These are phyloP conservation scores for Globisporangium paroecandrum DNA, from an alignment of 352 stramenopile genomes.

Conservation along the genomic window DNA sequence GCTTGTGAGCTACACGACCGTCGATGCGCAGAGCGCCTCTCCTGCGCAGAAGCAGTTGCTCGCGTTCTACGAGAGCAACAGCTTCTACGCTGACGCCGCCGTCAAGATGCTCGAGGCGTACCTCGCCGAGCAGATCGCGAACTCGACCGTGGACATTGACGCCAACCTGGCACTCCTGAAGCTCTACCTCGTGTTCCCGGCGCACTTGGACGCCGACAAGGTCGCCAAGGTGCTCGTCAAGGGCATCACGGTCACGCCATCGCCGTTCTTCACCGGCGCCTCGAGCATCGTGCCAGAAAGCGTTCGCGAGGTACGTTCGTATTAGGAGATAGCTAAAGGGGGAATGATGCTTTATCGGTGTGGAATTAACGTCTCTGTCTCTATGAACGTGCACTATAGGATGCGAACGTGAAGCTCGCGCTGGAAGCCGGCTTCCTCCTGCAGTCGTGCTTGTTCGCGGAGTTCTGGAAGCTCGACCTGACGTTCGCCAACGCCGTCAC, in stretches of 20 bases:
- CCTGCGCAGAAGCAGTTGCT: slow-evolving; percentile 57
- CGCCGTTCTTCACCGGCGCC: slow-evolving; percentile 73
- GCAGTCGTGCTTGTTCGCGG: slow-evolving; percentile 78
- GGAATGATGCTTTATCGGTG: not conserved
- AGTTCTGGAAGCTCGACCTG: slow-evolving; percentile 76
- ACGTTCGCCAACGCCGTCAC: slow-evolving; percentile 54
- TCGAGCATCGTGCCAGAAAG: slow-evolving; percentile 67
- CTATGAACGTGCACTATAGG: slow-evolving; percentile 7
- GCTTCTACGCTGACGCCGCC: slow-evolving; percentile 45
- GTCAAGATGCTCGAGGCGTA: slow-evolving; percentile 64
- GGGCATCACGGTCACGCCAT: slow-evolving; percentile 60
- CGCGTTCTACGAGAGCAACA: slow-evolving; percentile 36
- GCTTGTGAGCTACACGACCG: slow-evolving; percentile 57
- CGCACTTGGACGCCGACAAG: slow-evolving; percentile 46
- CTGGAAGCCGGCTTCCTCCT: slow-evolving; percentile 63
- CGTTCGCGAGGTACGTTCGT: slow-evolving; percentile 35
- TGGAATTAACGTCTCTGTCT: not conserved
- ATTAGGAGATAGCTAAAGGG: not conserved
- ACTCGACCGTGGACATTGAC: slow-evolving; percentile 62
- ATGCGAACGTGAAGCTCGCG: slow-evolving; percentile 53
- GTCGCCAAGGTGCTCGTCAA: slow-evolving; percentile 72
- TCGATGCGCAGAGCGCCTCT: slow-evolving; percentile 34
- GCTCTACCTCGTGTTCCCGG: slow-evolving; percentile 77
- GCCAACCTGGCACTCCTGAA: slow-evolving; percentile 79
- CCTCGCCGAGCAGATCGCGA: slow-evolving; percentile 70